These are phyloP conservation scores for Mycena amicta DNA, from an alignment of 768 basidiomycete species.

Conservation along the genomic window DNA sequence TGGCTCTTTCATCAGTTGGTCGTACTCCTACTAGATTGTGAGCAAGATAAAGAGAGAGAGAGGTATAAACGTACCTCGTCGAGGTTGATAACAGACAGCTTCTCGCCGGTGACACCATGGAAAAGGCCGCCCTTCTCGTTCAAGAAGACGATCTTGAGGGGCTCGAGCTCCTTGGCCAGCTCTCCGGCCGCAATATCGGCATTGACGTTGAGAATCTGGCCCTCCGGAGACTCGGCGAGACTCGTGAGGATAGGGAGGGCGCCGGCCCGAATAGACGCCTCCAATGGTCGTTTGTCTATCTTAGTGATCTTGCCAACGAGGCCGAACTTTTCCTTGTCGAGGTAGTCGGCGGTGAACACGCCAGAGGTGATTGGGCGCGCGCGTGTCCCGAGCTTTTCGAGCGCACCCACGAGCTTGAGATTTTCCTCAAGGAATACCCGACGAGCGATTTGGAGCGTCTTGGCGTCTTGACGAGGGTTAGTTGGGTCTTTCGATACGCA, in stretches of 20 bases:
- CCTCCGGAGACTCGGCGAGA: slow-evolving; percentile 90
- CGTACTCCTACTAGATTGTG: slow-evolving; percentile 72
- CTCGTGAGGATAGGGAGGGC: slow-evolving; percentile 95
- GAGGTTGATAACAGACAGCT: slow-evolving; percentile 93
- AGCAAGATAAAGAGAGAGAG: slow-evolving; percentile 3
- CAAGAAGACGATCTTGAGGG: slow-evolving; percentile 97
- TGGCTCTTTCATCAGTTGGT: slow-evolving; percentile 92
- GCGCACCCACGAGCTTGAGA: slow-evolving; percentile 87
- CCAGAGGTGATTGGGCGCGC: slow-evolving; percentile 98
- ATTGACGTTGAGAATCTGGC: slow-evolving; percentile 99
- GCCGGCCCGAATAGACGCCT: slow-evolving; percentile 95
- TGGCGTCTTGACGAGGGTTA: slow-evolving; percentile 64
- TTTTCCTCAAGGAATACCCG: slow-evolving; percentile 98
- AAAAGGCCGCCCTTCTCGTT: slow-evolving; percentile 98
- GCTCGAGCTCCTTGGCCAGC: slow-evolving; percentile 95
- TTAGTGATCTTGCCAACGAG: slow-evolving; percentile 94
- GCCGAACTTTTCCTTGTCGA: slow-evolving; percentile 92
- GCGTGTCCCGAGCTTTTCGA: slow-evolving; percentile 93
- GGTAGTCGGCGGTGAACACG: slow-evolving; percentile 96
- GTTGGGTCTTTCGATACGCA: background rate
- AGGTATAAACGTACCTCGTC: slow-evolving; percentile 69
- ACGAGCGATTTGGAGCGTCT: slow-evolving; percentile 92
- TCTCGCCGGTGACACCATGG: slow-evolving; percentile 97
- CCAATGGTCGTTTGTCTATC: slow-evolving; percentile 94
- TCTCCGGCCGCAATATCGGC: slow-evolving; percentile 99